Evolutionary conservation across 1,284 basidiomycete species (phyloP).

Genomic region (Sporisorium exsertum): DNA sequence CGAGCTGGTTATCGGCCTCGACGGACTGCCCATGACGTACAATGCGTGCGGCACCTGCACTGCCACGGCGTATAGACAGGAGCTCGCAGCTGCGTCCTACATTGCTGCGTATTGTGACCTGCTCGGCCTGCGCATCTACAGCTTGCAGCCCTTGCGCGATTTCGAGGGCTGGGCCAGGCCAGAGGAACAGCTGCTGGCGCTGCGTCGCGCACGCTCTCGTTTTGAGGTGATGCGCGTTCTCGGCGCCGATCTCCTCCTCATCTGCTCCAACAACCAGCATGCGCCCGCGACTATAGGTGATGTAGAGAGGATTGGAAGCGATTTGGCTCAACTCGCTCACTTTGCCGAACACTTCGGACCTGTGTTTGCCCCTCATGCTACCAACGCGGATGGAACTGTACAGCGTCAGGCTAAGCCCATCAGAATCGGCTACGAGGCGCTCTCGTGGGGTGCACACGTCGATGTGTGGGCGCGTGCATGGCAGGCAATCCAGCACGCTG

Average conservation of each 20-base stretch:
- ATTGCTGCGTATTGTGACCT: conserved; percentile 53
- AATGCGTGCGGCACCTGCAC: conserved; percentile 54
- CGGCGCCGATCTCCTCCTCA: conserved; percentile 57
- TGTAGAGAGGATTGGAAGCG: conserved; percentile 54
- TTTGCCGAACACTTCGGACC: conserved; percentile 39
- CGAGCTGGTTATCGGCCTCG: conserved; percentile 73
- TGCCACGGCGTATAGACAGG: conserved; percentile 32
- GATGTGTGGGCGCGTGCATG: conserved; percentile 68
- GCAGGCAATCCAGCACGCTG: conserved; percentile 61
- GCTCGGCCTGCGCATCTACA: conserved; percentile 63
- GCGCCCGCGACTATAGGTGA: conserved; percentile 55
- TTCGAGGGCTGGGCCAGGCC: conserved; percentile 65
- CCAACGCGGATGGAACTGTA: conserved; percentile 13
- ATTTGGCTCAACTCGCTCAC: conserved; percentile 55
- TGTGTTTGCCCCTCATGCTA: neutral
- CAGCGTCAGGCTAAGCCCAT: conserved; percentile 31
- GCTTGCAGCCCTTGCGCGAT: conserved; percentile 69
- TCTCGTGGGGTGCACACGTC: conserved; percentile 60
- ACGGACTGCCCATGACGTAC: conserved; percentile 48
- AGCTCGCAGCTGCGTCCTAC: conserved; percentile 61
- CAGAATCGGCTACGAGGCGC: conserved; percentile 62
- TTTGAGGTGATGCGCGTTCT: conserved; percentile 61
- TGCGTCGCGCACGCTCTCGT: conserved; percentile 35
- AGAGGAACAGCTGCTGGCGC: conserved; percentile 34
- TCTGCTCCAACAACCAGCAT: conserved; percentile 62